Evolutionary conservation across 345 rosid genomes (phyloP), one percentile per base, ranked within the genome.

Genomic region (Populus tremula): DNA sequence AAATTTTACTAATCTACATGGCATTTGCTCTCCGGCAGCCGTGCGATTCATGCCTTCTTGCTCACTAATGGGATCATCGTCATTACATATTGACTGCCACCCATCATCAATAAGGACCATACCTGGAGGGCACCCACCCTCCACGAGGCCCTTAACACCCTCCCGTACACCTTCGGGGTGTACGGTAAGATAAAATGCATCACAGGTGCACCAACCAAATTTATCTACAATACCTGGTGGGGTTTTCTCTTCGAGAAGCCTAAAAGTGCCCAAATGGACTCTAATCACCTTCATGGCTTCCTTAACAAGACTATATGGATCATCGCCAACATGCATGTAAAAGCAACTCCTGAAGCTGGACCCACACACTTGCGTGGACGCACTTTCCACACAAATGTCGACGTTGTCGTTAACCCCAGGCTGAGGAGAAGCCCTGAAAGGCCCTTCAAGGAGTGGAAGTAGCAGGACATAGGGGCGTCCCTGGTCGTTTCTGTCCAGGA

Each of bases 201-300:
- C 99, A 96, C 98, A 92, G 10, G 99, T 91, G 74, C 96, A 93
- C 99, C 99, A 95, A 5, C 97, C 98, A 61, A 95, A 93, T 66
- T 92, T 93, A 76, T 92, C 97, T 14, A 91, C 89, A 21, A 95
- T 90, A 3, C 88, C 87, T 1, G 98, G 99, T 11, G 96, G 90
- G 8, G 82, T 82, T 78, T 95, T 92, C 84, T 91, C 99, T 5
- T 90, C 92, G 38, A 95, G 47, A 20, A 91, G 90, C 79, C 76
- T 87, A 69, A 91, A 91, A 0, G 92, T 92, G 16, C 90, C 92
- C 41, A 95, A 39, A 79, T 93, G 97, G 63, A 67, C 74, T 76
- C 87, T 79, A 0, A 88, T 66, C 76, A 89, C 92, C 50, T 87
- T 85, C 89, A 91, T 84, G 1, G 93, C 98, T 21, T 93, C 91